Percentiles rank a stretch among this genome's conserved stretches.
phyloP scores from a whole-genome alignment of 177 flowering plant genomes.

The Vitis hybrid region DNA sequence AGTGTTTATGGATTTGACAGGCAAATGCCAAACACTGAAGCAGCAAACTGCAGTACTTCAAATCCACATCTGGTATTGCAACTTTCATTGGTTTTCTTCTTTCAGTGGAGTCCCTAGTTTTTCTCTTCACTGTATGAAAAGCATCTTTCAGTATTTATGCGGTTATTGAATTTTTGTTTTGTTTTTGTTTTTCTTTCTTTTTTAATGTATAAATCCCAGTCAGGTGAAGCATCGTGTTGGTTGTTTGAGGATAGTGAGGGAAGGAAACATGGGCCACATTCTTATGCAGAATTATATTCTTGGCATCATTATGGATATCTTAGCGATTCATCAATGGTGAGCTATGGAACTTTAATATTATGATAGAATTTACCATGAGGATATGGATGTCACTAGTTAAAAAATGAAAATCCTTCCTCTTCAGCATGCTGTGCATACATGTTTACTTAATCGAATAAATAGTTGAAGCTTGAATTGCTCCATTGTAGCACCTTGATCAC shows the following conservation, averaged over 20 bases:
- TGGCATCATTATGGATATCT: slow-evolving; percentile 81
- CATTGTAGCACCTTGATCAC: too few relatives aligned
- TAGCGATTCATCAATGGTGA: slow-evolving; percentile 61
- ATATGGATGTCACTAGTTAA: too few relatives aligned
- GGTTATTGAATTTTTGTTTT: neutral
- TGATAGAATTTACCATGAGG: too few relatives aligned
- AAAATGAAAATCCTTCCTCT: too few relatives aligned
- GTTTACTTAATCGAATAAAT: too few relatives aligned
- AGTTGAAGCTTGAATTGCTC: too few relatives aligned
- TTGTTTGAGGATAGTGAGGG: slow-evolving; percentile 64
- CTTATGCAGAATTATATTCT: slow-evolving; percentile 60
- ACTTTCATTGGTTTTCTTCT: neutral
- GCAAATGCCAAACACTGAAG: slow-evolving; percentile 13
- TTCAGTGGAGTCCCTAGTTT: neutral
- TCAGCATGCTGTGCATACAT: too few relatives aligned
- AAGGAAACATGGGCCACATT: slow-evolving; percentile 76
- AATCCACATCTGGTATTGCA: slow-evolving; percentile 23
- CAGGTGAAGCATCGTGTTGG: slow-evolving; percentile 75
- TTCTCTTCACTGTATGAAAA: neutral
- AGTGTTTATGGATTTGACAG: slow-evolving; percentile 10
- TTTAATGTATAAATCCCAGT: slow-evolving; percentile 23
- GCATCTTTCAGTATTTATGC: neutral
- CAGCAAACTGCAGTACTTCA: slow-evolving; percentile 8
- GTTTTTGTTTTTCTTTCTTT: neutral
- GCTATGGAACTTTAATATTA: slow-evolving; percentile 3